Evolutionary conservation across 331 rosid species (phyloP).

Genomic region (Stylosanthes scabra): DNA sequence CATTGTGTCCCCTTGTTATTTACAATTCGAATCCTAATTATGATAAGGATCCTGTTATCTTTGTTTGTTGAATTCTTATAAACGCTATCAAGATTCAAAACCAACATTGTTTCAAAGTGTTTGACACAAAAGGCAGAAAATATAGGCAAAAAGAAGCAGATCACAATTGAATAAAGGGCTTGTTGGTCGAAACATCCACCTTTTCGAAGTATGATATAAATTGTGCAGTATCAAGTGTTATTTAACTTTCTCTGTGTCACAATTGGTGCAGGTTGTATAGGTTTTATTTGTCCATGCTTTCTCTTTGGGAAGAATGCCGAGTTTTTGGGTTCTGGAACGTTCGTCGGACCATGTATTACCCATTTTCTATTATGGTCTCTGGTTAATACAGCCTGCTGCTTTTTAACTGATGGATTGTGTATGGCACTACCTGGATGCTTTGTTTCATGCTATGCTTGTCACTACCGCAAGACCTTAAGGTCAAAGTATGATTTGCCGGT

Average conservation of each 20-base stretch:
- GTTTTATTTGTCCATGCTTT: conserved; percentile 79
- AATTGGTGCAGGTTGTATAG: conserved; percentile 71
- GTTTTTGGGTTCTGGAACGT: conserved; percentile 87
- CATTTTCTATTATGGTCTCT: conserved; percentile 77
- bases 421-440: conserved; percentile 82
- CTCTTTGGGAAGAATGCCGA: conserved; percentile 93
- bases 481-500: conserved; percentile 86
- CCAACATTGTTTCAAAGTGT: background rate
- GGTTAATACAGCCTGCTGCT: conserved; percentile 74
- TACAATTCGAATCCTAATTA: conserved; percentile 22
- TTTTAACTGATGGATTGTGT: conserved; percentile 70
- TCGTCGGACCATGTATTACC: conserved; percentile 79
- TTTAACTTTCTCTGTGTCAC: conserved; percentile 1
- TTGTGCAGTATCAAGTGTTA: background rate
- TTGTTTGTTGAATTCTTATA: background rate
- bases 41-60: background rate
- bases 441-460: conserved; percentile 86
- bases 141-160: background rate
- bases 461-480: conserved; percentile 81
- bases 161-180: background rate
- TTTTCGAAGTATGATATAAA: background rate
- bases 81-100: background rate
- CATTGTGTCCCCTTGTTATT: conserved; percentile 14
- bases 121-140: background rate
- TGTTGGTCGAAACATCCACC: conserved; percentile 18